A percentile compares a stretch with the other conserved stretches of the same genome.
phyloP scores from a whole-genome alignment of 257 asterid genomes.

The Verbascum thapsus region DNA sequence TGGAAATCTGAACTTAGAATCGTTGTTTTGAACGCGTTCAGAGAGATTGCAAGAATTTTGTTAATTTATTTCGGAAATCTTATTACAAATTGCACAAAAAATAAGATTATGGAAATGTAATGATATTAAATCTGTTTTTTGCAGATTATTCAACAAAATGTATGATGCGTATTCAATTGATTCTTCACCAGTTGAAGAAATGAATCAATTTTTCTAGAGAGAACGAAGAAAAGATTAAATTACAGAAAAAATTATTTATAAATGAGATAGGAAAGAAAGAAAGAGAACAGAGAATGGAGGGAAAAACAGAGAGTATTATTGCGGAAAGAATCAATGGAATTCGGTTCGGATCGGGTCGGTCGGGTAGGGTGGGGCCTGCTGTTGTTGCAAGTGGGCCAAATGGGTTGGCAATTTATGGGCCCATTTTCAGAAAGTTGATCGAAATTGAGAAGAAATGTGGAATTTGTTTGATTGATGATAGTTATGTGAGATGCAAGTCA shows the following conservation, averaged over 20 bases:
- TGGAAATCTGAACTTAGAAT: too few relatives aligned
- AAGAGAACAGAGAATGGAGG: background rate
- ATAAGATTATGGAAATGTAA: too few relatives aligned
- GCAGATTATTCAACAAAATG: slow-evolving; percentile 7
- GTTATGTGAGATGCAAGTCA: slow-evolving; percentile 34
- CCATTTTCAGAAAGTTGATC: slow-evolving; percentile 6
- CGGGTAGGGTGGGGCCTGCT: too few relatives aligned
- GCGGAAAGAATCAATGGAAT: background rate
- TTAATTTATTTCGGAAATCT: too few relatives aligned
- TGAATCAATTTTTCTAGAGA: slow-evolving; percentile 16
- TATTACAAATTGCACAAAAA: too few relatives aligned
- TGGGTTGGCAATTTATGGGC: slow-evolving; percentile 12
- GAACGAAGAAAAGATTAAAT: background rate
- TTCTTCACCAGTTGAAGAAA: slow-evolving; percentile 21
- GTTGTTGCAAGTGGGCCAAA: too few relatives aligned
- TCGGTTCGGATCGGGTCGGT: too few relatives aligned
- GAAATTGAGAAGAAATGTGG: slow-evolving; percentile 17
- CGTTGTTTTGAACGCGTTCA: too few relatives aligned
- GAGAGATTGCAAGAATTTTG: too few relatives aligned
- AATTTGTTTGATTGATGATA: background rate
- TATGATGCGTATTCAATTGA: background rate
- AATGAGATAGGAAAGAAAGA: slow-evolving; percentile 9
- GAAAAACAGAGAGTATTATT: background rate
- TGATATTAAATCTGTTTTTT: too few relatives aligned
- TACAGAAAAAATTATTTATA: background rate